phyloP scores from a whole-genome alignment of 139 green algal genomes.

The Ulvella scutata region DNA sequence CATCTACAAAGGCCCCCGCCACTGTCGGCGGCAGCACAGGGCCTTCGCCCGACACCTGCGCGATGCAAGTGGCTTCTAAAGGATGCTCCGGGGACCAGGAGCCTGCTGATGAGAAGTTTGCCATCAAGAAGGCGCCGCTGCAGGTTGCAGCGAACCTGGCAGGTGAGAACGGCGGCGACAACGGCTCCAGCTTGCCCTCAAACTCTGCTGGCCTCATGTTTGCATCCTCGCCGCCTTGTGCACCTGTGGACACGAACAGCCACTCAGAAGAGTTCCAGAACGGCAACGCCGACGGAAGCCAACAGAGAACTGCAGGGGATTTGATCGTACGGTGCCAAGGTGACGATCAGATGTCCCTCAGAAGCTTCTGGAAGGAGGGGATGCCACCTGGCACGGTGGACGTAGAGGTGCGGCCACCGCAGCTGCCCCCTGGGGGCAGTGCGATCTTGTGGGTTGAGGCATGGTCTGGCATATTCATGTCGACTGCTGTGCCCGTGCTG shows the following conservation, averaged over 20 bases:
- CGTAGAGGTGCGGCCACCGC: slow-evolving; percentile 12
- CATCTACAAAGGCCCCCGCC: not conserved
- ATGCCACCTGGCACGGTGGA: slow-evolving; percentile 24
- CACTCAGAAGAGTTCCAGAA: too few relatives aligned
- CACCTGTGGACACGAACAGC: too few relatives aligned
- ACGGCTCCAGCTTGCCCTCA: too few relatives aligned
- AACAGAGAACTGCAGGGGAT: not conserved
- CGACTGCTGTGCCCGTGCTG: not conserved
- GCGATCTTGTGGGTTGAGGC: slow-evolving; percentile 11
- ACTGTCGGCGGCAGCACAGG: not conserved
- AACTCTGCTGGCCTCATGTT: too few relatives aligned
- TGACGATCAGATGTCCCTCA: not conserved
- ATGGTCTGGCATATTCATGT: not conserved
- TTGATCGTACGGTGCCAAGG: not conserved
- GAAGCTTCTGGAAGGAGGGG: slow-evolving; percentile 5
- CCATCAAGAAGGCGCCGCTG: not conserved
- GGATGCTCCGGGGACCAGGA: not conserved
- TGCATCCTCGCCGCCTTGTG: too few relatives aligned
- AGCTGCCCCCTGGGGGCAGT: slow-evolving; percentile 16
- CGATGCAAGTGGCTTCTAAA: not conserved
- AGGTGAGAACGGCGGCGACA: too few relatives aligned
- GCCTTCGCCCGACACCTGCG: not conserved
- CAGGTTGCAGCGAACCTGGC: too few relatives aligned
- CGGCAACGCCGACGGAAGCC: too few relatives aligned
- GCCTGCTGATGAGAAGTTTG: not conserved